Base-by-base conservation (phyloP, 2,329 filamentous ascomycete species). In the Furcasterigmium furcatum region DNA sequence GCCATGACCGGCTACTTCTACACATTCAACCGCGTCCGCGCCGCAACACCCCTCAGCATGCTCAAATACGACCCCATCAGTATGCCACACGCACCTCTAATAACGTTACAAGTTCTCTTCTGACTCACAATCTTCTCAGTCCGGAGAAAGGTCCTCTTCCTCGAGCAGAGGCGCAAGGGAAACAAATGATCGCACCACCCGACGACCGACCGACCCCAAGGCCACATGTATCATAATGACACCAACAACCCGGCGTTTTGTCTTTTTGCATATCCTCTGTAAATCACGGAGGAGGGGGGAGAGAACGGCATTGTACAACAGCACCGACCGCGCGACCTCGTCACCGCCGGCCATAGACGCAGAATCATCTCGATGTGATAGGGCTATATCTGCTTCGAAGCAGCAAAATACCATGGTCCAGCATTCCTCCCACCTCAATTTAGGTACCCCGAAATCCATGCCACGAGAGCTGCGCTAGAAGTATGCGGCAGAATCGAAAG, bases 1-100 rank as follows among this genome's bases (percentile, higher is more conserved):
- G 94, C 94, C 65, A 86, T 96, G 86, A 99, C 94, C 21, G 94
- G 94, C 61, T 99, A 91, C 79, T 99, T 92, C 78, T 91, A 92
- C 69, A 95, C 90, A 44, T 84, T 95, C 68, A 79, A 86, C 57
- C 85, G 95, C 48, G 91, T 91, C 12, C 85, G 94, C 56, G 79
- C 81, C 24, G 79, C 91, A 52, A 77, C 86, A 38, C 91, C 95
- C 46, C 80, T 99, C 71, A 95, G 91, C 73, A 94, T 99, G 90
- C 75, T 99, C 58, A 99, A 99, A 76, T 99, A 99, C 71, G 94
- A 99, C 65, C 94, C 94, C 35, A 91, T 99, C 54, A 86, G 89
- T 95, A 82, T 55, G 64, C 43, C 9, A n/a, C 13, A 12, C 5
- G 10, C 18, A 12, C 9, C 9, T 16, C 43, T 14, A 19, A 32